These are phyloP conservation scores for Petasospora fabianii DNA, from an alignment of 1,139 yeast genomes.

Conservation along the genomic window DNA sequence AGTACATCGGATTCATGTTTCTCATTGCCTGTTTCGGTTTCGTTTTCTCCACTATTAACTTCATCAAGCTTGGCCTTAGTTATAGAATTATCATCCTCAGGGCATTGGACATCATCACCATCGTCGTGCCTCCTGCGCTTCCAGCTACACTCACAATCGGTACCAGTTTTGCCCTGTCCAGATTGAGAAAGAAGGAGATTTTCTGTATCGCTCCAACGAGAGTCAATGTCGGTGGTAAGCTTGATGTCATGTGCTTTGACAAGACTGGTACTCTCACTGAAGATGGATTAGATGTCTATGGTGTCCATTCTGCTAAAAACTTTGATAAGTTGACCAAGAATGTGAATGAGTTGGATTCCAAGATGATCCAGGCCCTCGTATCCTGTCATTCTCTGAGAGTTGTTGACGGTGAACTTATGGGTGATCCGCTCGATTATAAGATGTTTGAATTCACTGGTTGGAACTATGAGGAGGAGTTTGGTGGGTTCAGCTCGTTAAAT, in stretches of 20 bases:
- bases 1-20: constrained; percentile 93
- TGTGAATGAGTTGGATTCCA: constrained; percentile 28
- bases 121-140: constrained; percentile 97
- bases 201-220: constrained; percentile 92
- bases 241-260: constrained; percentile 89
- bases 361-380: constrained; percentile 51
- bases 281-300: constrained; percentile 91
- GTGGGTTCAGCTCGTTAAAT: constrained; percentile 35
- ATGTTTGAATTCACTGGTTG: constrained; percentile 90
- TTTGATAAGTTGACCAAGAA: constrained; percentile 46
- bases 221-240: constrained; percentile 90
- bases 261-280: constrained; percentile 97
- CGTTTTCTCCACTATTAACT: constrained; percentile 75
- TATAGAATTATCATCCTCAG: constrained; percentile 70
- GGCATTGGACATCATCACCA: constrained; percentile 90
- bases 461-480: constrained; percentile 64
- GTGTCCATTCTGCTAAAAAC: constrained; percentile 60
- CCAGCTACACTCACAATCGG: constrained; percentile 98
- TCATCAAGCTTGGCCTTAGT: constrained; percentile 70
- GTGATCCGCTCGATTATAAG: constrained; percentile 89
- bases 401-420: constrained; percentile 76
- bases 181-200: constrained; percentile 65
- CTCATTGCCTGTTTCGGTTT: constrained; percentile 83
- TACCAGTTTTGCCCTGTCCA: constrained; percentile 80
- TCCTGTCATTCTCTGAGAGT: constrained; percentile 84